Conservation (phyloP, 257 asterid species). For the Fraxinus excelsior region DNA sequence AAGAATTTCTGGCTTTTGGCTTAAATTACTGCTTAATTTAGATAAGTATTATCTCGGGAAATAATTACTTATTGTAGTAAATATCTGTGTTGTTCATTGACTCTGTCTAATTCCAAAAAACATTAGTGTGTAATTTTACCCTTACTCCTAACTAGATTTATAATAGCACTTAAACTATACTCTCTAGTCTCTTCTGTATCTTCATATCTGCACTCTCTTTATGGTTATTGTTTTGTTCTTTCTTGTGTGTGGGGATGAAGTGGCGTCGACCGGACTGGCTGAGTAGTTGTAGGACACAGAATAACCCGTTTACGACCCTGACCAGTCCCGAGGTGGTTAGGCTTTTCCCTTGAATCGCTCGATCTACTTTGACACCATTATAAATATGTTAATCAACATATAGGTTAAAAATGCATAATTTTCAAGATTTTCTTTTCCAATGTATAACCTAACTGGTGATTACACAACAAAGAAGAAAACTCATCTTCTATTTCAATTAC, state of each 20-base stretch:
- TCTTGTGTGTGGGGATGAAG: neutral
- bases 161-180: neutral
- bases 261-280: neutral
- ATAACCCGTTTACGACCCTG: neutral
- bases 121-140: constrained; percentile 15
- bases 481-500: constrained; percentile 26
- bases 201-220: neutral
- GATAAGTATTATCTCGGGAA: constrained; percentile 1
- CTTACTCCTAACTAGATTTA: constrained; percentile 12
- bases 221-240: neutral
- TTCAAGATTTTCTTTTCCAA: neutral
- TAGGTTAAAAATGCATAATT: neutral
- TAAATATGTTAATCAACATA: neutral
- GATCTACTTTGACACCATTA: neutral
- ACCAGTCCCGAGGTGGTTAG: neutral
- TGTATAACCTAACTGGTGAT: neutral
- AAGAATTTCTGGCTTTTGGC: constrained; percentile 96
- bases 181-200: neutral
- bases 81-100: neutral
- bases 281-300: neutral
- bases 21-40: constrained; percentile 29
- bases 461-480: neutral
- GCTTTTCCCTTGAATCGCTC: neutral
- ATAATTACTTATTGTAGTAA: constrained; percentile 23
- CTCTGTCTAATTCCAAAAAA: constrained; percentile 13